Conservation (phyloP, 768 basidiomycete species). For the Cyclocybe aegerita region DNA sequence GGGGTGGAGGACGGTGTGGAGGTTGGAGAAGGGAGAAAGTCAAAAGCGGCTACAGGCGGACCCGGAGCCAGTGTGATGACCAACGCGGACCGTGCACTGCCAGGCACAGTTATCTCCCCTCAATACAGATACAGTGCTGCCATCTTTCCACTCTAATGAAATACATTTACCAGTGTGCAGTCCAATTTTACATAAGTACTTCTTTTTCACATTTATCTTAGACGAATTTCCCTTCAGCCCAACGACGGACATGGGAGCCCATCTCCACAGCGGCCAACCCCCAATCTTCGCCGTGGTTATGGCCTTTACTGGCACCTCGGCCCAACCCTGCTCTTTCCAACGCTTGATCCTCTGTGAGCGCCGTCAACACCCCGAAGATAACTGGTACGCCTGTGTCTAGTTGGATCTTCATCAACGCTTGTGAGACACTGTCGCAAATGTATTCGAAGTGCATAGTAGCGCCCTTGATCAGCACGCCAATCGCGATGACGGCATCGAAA, state of each 20-base stretch:
- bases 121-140: neutral
- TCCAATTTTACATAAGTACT: slow-evolving; percentile 6
- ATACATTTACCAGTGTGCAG: neutral
- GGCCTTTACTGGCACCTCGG: slow-evolving; percentile 66
- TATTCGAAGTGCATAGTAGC: slow-evolving; percentile 99
- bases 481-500: slow-evolving; percentile 95
- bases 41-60: slow-evolving; percentile 7
- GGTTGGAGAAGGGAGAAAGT: neutral
- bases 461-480: slow-evolving; percentile 98
- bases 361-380: slow-evolving; percentile 95
- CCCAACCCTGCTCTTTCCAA: slow-evolving; percentile 92
- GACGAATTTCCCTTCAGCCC: slow-evolving; percentile 70
- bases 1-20: slow-evolving; percentile 8
- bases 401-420: slow-evolving; percentile 93
- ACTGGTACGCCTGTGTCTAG: slow-evolving; percentile 92
- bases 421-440: slow-evolving; percentile 91
- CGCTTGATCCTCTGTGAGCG: slow-evolving; percentile 91
- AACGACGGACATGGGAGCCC: slow-evolving; percentile 64
- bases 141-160: neutral
- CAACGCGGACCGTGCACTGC: too few species aligned
- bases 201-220: slow-evolving; percentile 15
- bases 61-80: slow-evolving; percentile 19
- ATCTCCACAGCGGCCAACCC: slow-evolving; percentile 96
- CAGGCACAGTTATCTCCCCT: too few species aligned
- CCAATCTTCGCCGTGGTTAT: slow-evolving; percentile 99